A percentile compares a stretch with the other conserved stretches of the same genome.
These are phyloP conservation scores for Plasmodium billcollinsi DNA, from an alignment of 169 alveolate genomes.

Conservation along the genomic window DNA sequence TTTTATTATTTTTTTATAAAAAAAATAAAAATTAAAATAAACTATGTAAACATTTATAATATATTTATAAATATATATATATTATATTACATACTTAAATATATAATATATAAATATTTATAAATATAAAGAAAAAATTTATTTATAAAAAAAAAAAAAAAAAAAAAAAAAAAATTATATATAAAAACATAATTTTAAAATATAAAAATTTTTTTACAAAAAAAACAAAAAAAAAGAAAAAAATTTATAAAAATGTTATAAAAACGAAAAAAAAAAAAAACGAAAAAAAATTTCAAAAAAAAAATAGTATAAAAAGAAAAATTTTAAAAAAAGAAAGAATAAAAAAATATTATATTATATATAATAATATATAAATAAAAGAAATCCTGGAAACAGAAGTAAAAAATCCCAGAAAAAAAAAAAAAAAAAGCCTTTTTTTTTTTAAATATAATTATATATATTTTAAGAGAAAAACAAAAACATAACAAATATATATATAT, in stretches of 20 bases:
- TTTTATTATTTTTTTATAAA: no score
- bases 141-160: constrained; percentile 11
- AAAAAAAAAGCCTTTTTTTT: background rate
- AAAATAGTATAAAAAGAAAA: constrained; percentile 9
- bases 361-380: background rate
- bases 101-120: no score
- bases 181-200: constrained; percentile 4
- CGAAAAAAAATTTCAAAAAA: constrained; percentile 17
- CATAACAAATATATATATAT: no score
- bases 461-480: no score
- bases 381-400: background rate
- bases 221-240: constrained; percentile 15
- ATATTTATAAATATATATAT: no score
- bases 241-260: background rate
- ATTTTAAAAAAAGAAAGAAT: background rate
- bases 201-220: constrained; percentile 2
- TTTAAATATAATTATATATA: no score
- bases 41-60: no score
- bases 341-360: constrained; percentile 3
- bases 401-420: constrained; percentile 1
- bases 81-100: no score
- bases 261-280: constrained; percentile 11
- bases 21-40: no score
- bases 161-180: background rate
- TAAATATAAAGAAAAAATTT: background rate